Percentiles rank a stretch among this genome's conserved stretches.
Evolutionary conservation across 1,284 basidiomycete genomes (phyloP).

Genomic region (Fomes fomentarius): DNA sequence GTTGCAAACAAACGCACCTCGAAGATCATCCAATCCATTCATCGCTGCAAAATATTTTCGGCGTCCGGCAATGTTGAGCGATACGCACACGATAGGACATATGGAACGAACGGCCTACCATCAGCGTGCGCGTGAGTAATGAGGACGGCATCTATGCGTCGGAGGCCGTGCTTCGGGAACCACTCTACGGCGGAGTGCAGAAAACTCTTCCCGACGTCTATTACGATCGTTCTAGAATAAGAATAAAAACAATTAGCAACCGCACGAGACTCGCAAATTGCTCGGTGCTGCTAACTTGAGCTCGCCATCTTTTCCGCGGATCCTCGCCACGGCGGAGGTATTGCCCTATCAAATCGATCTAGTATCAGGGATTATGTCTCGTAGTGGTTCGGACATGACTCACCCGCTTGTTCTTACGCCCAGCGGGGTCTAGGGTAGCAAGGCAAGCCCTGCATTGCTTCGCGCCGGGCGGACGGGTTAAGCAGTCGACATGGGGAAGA

Average conservation of each 20-base stretch:
- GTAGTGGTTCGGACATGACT: conserved; percentile 4
- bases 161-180: conserved; percentile 77
- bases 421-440: conserved; percentile 65
- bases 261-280: neutral
- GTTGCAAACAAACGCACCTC: conserved; percentile 48
- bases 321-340: conserved; percentile 67
- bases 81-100: neutral
- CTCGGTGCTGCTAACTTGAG: conserved; percentile 48
- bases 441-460: conserved; percentile 65
- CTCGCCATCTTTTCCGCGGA: conserved; percentile 52
- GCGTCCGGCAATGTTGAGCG: too few relatives aligned
- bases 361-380: neutral
- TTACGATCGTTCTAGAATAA: conserved; percentile 63
- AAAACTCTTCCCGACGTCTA: conserved; percentile 85
- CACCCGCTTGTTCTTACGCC: conserved; percentile 70
- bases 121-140: conserved; percentile 83
- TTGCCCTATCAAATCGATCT: conserved; percentile 47
- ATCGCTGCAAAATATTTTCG: conserved; percentile 58
- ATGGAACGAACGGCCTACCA: conserved; percentile 45
- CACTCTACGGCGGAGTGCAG: conserved; percentile 75
- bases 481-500: conserved; percentile 64
- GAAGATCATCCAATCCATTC: conserved; percentile 82
- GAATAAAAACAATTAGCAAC: too few relatives aligned
- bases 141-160: conserved; percentile 77
- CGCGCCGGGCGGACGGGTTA: conserved; percentile 56